Evolutionary conservation across 1,139 yeast species (phyloP).

Genomic region (Geotrichum citri-aurantii): DNA sequence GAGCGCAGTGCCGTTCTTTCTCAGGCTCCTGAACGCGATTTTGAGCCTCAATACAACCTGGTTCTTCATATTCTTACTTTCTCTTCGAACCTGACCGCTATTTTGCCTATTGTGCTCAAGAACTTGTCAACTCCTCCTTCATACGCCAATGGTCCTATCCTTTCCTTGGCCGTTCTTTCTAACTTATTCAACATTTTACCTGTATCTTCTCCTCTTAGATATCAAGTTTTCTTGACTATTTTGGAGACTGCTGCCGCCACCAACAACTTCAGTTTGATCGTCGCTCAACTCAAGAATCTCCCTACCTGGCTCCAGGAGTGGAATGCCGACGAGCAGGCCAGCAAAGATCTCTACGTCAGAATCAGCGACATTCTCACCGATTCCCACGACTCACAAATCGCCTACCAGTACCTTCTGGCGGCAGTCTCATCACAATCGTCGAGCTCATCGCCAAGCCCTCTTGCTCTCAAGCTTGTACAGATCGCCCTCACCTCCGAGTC

Average conservation of each 20-base stretch:
- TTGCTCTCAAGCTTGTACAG: slow-evolving; percentile 25
- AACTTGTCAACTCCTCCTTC: slow-evolving; percentile 31
- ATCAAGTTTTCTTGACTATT: slow-evolving; percentile 34
- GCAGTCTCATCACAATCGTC: slow-evolving; percentile 29
- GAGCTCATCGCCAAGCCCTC: slow-evolving; percentile 18
- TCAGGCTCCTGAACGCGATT: slow-evolving; percentile 36
- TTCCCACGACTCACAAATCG: slow-evolving; percentile 26
- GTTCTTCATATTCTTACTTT: slow-evolving; percentile 36
- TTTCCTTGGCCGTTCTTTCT: slow-evolving; percentile 36
- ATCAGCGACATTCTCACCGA: slow-evolving; percentile 28
- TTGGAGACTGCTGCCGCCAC: slow-evolving; percentile 35
- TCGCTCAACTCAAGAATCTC: slow-evolving; percentile 37
- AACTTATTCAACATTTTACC: slow-evolving; percentile 41
- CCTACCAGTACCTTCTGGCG: slow-evolving; percentile 30
- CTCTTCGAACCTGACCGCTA: slow-evolving; percentile 34
- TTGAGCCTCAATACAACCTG: slow-evolving; percentile 41
- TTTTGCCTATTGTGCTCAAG: slow-evolving; percentile 32
- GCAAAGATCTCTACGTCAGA: slow-evolving; percentile 29
- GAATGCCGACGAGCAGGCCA: slow-evolving; percentile 31
- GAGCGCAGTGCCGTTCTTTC: slow-evolving; percentile 32
- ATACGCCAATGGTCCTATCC: slow-evolving; percentile 30
- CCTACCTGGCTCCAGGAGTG: slow-evolving; percentile 39
- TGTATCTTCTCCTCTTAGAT: slow-evolving; percentile 30
- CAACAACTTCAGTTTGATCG: slow-evolving; percentile 33
- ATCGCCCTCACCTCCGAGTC: slow-evolving; percentile 28